Conservation (phyloP, 2,329 filamentous ascomycete genomes). For the Xylariaceae sp. region DNA sequence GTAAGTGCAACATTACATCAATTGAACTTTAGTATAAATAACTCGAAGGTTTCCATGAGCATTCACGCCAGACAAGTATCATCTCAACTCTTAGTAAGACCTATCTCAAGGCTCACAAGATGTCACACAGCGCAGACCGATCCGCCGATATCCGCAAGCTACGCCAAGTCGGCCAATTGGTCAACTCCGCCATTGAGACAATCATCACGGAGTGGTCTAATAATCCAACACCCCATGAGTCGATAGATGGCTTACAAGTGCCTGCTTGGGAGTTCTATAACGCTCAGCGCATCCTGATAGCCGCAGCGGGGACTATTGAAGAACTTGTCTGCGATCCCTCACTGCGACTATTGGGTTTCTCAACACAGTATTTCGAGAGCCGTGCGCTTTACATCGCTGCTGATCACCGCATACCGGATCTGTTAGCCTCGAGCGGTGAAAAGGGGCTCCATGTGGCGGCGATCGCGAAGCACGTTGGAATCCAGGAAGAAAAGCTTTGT, state of each 20-base stretch:
- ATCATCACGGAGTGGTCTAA: no score
- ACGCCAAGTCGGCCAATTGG: no score
- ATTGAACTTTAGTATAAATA: no score
- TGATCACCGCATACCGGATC: background rate
- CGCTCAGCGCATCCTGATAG: background rate
- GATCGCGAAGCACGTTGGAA: background rate
- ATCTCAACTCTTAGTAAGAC: no score
- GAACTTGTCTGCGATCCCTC: slow-evolving; percentile 1
- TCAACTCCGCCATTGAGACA: no score
- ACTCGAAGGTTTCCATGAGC: no score
- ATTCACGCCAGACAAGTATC: no score
- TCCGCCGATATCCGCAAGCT: no score
- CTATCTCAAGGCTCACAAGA: no score
- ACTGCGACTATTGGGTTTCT: background rate
- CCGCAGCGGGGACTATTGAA: background rate
- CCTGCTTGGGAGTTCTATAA: background rate
- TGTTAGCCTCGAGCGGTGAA: background rate
- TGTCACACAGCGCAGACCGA: no score
- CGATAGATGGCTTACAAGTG: background rate
- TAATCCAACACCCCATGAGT: background rate
- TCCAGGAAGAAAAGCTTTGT: slow-evolving; percentile 1
- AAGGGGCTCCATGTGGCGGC: background rate
- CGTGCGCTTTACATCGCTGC: slow-evolving; percentile 2
- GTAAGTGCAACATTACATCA: no score
- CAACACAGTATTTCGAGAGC: background rate